Percentiles rank a stretch among this genome's conserved stretches.
These are phyloP conservation scores for Scheffersomyces insectosa DNA, from an alignment of 1,139 yeast species.

Conservation along the genomic window DNA sequence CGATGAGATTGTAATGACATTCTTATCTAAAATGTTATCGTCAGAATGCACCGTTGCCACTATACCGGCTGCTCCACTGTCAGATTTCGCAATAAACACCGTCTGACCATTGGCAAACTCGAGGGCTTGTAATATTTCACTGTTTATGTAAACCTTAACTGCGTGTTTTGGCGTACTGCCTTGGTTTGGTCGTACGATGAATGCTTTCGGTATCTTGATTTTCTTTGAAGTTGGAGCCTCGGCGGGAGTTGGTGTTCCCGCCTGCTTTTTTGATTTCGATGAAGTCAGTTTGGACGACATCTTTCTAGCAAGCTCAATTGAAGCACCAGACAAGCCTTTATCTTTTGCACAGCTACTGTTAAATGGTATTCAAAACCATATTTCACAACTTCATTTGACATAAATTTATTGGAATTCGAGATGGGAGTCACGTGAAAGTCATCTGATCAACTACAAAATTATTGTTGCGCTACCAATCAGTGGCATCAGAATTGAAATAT, in stretches of 20 bases:
- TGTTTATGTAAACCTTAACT: slow-evolving; percentile 50
- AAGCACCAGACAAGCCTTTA: too few relatives aligned
- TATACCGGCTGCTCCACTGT: slow-evolving; percentile 45
- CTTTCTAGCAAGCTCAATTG: background rate
- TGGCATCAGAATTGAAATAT: too few relatives aligned
- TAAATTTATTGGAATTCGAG: too few relatives aligned
- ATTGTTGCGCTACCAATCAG: too few relatives aligned
- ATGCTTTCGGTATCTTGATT: slow-evolving; percentile 46
- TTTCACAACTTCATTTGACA: too few relatives aligned
- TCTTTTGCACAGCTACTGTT: too few relatives aligned
- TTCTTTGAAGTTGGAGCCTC: slow-evolving; percentile 33
- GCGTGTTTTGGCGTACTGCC: slow-evolving; percentile 26
- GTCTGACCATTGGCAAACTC: slow-evolving; percentile 58
- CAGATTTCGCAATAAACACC: slow-evolving; percentile 50
- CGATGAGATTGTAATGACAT: slow-evolving; percentile 55
- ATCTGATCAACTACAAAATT: too few relatives aligned
- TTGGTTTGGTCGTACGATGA: slow-evolving; percentile 60
- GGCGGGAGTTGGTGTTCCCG: slow-evolving; percentile 19
- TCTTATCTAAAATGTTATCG: slow-evolving; percentile 38
- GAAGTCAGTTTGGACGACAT: slow-evolving; percentile 32
- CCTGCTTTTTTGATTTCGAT: slow-evolving; percentile 30
- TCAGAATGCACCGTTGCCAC: slow-evolving; percentile 46
- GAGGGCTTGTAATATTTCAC: slow-evolving; percentile 51
- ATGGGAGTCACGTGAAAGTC: too few relatives aligned
- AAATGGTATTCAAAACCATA: too few relatives aligned